Conservation (phyloP, 129 eudicot species). For the sunflower (Helianthus annuus) region DNA sequence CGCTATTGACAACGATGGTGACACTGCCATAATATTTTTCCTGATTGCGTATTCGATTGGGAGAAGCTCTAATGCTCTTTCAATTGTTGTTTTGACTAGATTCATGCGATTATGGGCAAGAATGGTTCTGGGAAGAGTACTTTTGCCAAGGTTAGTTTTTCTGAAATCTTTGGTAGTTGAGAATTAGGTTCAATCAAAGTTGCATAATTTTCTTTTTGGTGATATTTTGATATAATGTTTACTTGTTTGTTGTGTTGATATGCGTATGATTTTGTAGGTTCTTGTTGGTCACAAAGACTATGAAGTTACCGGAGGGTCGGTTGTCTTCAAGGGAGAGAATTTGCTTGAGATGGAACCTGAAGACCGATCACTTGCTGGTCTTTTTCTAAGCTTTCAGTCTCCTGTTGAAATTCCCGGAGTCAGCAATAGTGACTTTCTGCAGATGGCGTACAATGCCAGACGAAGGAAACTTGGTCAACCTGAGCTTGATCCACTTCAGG, state of each 20-base stretch:
- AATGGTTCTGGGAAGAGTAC: constrained; percentile 99
- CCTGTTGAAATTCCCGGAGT: constrained; percentile 99
- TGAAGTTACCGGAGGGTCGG: constrained; percentile 85
- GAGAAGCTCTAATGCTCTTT: constrained; percentile 14
- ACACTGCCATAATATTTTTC: background rate
- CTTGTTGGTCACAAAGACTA: constrained; percentile 98
- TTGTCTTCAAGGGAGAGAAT: constrained; percentile 78
- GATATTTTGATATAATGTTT: constrained; percentile 8
- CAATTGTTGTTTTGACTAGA: constrained; percentile 46
- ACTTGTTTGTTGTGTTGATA: background rate
- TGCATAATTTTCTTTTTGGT: background rate
- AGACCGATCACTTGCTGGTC: constrained; percentile 92
- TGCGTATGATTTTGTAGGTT: constrained; percentile 49
- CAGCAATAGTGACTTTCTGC: constrained; percentile 84
- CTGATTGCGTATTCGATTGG: background rate
- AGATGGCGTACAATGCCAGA: constrained; percentile 96
- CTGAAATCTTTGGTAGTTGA: background rate
- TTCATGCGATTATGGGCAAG: constrained; percentile 98
- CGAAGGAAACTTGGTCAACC: constrained; percentile 79
- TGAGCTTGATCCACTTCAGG: constrained; percentile 94
- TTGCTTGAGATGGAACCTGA: constrained; percentile 97
- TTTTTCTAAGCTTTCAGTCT: constrained; percentile 94
- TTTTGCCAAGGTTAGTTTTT: constrained; percentile 81
- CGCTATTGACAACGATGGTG: no score
- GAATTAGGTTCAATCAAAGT: background rate